Base-by-base conservation (phyloP, 495 filamentous ascomycete genomes). In the Aspergillus heteromorphus region DNA sequence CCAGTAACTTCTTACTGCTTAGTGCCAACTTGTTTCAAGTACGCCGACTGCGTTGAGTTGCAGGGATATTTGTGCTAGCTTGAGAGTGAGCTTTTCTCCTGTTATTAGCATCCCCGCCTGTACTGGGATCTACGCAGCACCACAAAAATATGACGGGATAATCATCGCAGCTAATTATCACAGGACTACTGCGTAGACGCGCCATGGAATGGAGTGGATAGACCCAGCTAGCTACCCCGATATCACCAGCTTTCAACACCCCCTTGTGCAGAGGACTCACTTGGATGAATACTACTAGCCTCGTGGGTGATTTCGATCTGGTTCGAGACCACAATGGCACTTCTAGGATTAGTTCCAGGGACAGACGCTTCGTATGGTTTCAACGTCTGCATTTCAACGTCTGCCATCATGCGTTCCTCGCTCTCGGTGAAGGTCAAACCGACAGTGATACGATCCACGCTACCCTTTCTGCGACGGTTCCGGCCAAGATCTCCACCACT, bases 341-440 rank as follows among this genome's bases (percentile, higher is more conserved):
- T 43, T 1, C 38, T 19, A 25, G 40, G n/a, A 6, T 48, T 34
- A 18, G 43, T 45, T 14, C 19, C 54, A 17, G 19, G 5, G 10
- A 48, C 36, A 45, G 57, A 40, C 17, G 34, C 40, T 20, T 34
- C 38, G 25, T 55, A 51, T 21, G 47, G 23, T 18, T 63, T 65
- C 17, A 75, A 45, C 23, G 68, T 65, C 41, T 71, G 61, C 68
- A 74, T 65, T 60, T 71, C 70, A 1, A 73, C 59, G 0, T 69
- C 67, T 17, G 69, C 61, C 49, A 75, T 57, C 40, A 80, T 79
- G 29, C 65, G 65, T 58, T 80, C 78, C 49, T 80, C 75, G 57
- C 78, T 80, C 62, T 73, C 77, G 49, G 61, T 77, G 42, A 77
- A 69, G 9, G 77, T 73, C 56, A 79, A 60, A 7, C 72, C 65